phyloP scores from a whole-genome alignment of 78 protist species.

The Trichosphaerium sp. region DNA sequence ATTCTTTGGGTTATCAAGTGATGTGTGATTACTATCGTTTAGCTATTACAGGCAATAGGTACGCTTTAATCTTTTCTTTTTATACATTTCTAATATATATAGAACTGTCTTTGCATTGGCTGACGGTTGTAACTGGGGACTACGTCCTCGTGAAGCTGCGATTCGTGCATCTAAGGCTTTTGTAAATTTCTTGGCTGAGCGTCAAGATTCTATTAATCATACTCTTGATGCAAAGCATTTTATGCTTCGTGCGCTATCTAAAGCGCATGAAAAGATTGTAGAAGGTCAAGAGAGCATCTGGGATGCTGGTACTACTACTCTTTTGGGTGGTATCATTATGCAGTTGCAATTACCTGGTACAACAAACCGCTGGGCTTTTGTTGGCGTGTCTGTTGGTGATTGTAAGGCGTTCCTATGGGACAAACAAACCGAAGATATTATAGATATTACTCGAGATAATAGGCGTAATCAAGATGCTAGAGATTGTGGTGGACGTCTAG shows the following conservation, averaged over 20 bases:
- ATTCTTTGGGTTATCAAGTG: too few species aligned
- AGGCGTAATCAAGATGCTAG: constrained; percentile 19
- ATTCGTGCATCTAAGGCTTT: constrained; percentile 26
- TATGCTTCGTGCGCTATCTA: constrained; percentile 36
- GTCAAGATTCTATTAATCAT: too few species aligned
- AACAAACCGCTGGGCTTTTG: constrained; percentile 46
- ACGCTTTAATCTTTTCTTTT: too few species aligned
- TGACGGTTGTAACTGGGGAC: constrained; percentile 57
- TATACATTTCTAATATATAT: too few species aligned
- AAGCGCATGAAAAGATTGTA: constrained; percentile 30
- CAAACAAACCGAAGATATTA: constrained; percentile 4
- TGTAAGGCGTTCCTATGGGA: constrained; percentile 48
- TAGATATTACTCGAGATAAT: constrained; percentile 49
- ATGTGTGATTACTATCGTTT: too few species aligned
- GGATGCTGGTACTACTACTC: constrained; percentile 62
- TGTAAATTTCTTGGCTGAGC: too few species aligned
- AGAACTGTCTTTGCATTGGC: too few species aligned
- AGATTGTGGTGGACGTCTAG: constrained; percentile 35
- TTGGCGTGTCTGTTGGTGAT: constrained; percentile 49
- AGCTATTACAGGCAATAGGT: too few species aligned
- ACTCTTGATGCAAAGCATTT: constrained; percentile 43
- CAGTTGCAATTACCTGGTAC: constrained; percentile 7
- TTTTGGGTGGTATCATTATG: constrained; percentile 41
- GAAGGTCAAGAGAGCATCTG: constrained; percentile 39
- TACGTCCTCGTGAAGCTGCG: constrained; percentile 49